Conservation (phyloP, 192 early-diverging fungal genomes). For the Phycomyces blakesleeanus region DNA sequence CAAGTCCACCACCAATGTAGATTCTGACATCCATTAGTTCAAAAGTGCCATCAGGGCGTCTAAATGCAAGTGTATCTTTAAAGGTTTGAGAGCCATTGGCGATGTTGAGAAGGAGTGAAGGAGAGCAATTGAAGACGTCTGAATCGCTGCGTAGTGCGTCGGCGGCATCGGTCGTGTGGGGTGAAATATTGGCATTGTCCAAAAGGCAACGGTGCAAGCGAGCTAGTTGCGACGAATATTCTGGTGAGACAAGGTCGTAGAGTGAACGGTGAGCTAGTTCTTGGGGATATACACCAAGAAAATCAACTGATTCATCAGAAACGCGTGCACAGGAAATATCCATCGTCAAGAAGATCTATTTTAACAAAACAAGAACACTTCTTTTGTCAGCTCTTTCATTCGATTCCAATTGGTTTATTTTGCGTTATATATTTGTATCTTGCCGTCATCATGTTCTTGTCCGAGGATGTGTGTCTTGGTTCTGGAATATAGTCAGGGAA, state of each 20-base stretch:
- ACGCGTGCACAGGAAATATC: conserved; percentile 47
- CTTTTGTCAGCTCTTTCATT: neutral
- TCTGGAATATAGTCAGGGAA: neutral
- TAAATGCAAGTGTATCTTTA: conserved; percentile 41
- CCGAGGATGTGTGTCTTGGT: too few relatives aligned
- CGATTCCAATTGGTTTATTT: too few relatives aligned
- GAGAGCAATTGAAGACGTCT: conserved; percentile 21
- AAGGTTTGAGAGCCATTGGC: conserved; percentile 44
- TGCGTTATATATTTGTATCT: neutral
- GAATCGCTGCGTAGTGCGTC: conserved; percentile 17
- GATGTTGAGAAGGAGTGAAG: conserved; percentile 34
- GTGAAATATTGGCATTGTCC: conserved; percentile 32
- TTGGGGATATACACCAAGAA: conserved; percentile 45
- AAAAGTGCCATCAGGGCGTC: conserved; percentile 31
- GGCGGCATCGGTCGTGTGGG: conserved; percentile 18
- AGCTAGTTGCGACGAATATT: conserved; percentile 33
- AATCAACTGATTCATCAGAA: conserved; percentile 45
- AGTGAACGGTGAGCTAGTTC: conserved; percentile 47
- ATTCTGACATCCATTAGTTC: conserved; percentile 40
- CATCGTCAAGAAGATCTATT: conserved; percentile 43
- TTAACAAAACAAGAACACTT: neutral
- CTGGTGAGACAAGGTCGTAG: conserved; percentile 37
- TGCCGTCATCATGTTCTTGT: conserved; percentile 10
- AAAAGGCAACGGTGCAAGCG: conserved; percentile 33
- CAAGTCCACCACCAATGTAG: conserved; percentile 56